A percentile compares a stretch with the other conserved stretches of the same genome.
Evolutionary conservation across 164 flowering plant species (phyloP).

Genomic region (Taxillus chinensis): DNA sequence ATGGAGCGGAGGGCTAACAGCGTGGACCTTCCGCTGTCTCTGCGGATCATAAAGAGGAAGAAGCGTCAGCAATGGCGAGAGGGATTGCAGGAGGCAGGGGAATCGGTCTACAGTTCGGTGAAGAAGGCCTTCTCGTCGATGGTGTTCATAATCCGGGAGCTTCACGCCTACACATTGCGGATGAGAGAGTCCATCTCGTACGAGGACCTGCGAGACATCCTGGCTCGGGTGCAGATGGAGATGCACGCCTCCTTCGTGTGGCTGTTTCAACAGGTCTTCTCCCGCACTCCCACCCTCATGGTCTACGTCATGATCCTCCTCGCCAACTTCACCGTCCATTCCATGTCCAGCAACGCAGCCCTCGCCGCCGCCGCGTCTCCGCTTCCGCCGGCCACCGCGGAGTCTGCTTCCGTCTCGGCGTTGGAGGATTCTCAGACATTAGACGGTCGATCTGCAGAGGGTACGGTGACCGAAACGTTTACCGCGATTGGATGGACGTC

Average conservation of each 20-base stretch:
- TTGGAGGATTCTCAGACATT: conserved; percentile 12
- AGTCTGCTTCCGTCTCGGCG: conserved; percentile 9
- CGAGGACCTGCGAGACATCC: conserved; percentile 59
- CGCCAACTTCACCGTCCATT: conserved; percentile 81
- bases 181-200: conserved; percentile 54
- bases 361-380: conserved; percentile 31
- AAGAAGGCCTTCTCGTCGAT: conserved; percentile 81
- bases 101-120: conserved; percentile 64
- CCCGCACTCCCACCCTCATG: conserved; percentile 84
- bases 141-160: conserved; percentile 87
- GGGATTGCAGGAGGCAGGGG: conserved; percentile 46
- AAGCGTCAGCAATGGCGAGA: conserved; percentile 37
- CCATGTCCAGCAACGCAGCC: conserved; percentile 49
- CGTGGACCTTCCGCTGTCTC: conserved; percentile 67
- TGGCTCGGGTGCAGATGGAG: conserved; percentile 59
- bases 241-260: conserved; percentile 86
- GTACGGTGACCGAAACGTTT: conserved; percentile 30
- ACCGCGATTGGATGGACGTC: conserved; percentile 15
- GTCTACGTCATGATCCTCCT: conserved; percentile 83
- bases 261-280: conserved; percentile 83
- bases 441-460: conserved; percentile 26
- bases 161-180: conserved; percentile 68
- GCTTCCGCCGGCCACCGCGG: conserved; percentile 10
- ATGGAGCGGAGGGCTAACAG: conserved; percentile 65
- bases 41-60: conserved; percentile 60